These are phyloP conservation scores for Westerdykella ornata DNA, from an alignment of 2,329 filamentous ascomycete species.

Conservation along the genomic window DNA sequence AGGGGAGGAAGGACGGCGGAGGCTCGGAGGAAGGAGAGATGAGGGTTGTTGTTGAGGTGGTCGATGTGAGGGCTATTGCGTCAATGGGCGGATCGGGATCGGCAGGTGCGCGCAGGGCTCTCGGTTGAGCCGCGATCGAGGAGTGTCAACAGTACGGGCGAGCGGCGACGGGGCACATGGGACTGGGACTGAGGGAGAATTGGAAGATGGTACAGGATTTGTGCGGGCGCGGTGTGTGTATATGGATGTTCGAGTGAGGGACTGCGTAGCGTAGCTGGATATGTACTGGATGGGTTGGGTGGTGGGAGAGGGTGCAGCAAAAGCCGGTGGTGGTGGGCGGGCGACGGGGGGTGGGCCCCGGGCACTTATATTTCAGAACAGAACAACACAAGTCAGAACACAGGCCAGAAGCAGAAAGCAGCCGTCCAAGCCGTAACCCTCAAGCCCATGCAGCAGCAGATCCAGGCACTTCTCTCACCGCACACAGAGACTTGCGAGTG, in stretches of 20 bases:
- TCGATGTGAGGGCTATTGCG: slow-evolving; percentile 1
- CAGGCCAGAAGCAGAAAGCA: no score
- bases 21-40: slow-evolving; percentile 2
- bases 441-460: neutral
- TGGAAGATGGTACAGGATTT: neutral
- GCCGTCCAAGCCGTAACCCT: no score
- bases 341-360: neutral
- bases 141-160: neutral
- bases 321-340: neutral
- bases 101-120: no score
- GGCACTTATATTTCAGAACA: neutral
- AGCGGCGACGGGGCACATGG: neutral
- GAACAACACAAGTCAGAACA: no score
- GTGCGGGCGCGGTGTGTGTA: no score
- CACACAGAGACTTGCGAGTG: neutral
- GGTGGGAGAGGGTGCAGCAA: neutral
- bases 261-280: slow-evolving; percentile 2
- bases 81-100: no score
- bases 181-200: neutral
- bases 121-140: no score
- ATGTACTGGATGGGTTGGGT: neutral
- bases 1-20: slow-evolving; percentile 6
- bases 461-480: neutral
- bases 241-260: no score
- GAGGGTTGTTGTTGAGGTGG: slow-evolving; percentile 4